These are phyloP conservation scores for Diversispora eburnea DNA, from an alignment of 192 early-diverging fungal species.

Conservation along the genomic window DNA sequence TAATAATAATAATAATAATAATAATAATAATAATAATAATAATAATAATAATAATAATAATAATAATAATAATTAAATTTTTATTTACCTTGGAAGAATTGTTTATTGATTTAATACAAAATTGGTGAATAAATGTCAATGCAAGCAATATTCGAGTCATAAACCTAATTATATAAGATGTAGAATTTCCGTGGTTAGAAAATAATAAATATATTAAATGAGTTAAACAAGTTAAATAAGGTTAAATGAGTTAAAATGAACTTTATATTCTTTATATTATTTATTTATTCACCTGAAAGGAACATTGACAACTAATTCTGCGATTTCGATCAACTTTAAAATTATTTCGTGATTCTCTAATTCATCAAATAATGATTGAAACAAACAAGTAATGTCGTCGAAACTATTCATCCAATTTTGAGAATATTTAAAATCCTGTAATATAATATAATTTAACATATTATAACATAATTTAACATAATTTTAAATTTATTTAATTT, in stretches of 20 bases:
- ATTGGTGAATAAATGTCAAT: not conserved
- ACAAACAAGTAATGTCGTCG: no score
- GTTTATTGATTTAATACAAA: not conserved
- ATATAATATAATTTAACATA: no score
- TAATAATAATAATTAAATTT: not conserved
- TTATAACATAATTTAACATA: no score
- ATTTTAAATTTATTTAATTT: no score
- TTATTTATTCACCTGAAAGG: constrained; percentile 3
- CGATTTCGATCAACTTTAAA: not conserved
- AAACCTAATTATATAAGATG: not conserved
- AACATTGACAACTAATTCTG: constrained; percentile 2
- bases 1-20: no score
- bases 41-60: no score
- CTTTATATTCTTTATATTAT: no score
- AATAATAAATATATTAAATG: not conserved
- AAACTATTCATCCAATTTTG: no score
- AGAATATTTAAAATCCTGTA: no score
- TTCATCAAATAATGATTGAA: not conserved
- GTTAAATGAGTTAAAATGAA: not conserved
- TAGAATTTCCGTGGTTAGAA: not conserved
- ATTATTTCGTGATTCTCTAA: constrained; percentile 1
- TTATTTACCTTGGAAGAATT: not conserved
- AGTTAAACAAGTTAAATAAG: no score
- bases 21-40: no score
- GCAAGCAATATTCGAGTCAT: constrained; percentile 4